Percentiles rank a stretch among this genome's conserved stretches.
Conservation (phyloP, 2,329 filamentous ascomycete genomes). For the Aaosphaeria pasadenensis region DNA sequence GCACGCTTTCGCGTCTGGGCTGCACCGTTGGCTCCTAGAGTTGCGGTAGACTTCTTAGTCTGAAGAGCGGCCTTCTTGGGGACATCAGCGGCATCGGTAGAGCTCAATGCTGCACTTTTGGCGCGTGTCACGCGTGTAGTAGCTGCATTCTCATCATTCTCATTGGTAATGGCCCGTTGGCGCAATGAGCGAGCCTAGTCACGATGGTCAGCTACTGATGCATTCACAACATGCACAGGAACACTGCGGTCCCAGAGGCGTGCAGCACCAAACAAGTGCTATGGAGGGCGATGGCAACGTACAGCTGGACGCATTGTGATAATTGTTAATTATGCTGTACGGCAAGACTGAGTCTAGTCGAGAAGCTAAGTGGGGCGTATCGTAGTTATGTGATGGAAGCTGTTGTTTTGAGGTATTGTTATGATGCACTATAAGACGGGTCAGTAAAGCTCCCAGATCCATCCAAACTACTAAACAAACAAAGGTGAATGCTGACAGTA, state of each 20-base stretch:
- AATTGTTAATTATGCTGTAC: slow-evolving; percentile 36
- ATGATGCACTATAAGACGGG: slow-evolving; percentile 31
- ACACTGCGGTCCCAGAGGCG: too few species aligned
- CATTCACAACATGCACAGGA: too few species aligned
- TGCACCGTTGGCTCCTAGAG: slow-evolving; percentile 37
- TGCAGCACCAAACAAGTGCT: background rate
- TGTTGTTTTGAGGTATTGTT: slow-evolving; percentile 31
- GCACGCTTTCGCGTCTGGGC: slow-evolving; percentile 66
- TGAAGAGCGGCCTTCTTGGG: slow-evolving; percentile 46
- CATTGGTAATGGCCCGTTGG: slow-evolving; percentile 76
- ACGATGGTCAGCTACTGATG: background rate
- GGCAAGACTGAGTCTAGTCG: slow-evolving; percentile 4
- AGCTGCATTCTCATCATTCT: slow-evolving; percentile 89
- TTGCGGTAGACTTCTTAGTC: slow-evolving; percentile 43
- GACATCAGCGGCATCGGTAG: slow-evolving; percentile 57
- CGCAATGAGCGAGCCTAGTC: slow-evolving; percentile 66
- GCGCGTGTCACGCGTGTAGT: slow-evolving; percentile 88
- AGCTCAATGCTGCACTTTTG: slow-evolving; percentile 71
- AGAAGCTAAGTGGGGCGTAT: too few species aligned
- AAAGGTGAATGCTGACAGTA: slow-evolving; percentile 19
- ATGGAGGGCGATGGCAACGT: slow-evolving; percentile 33
- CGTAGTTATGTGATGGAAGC: too few species aligned
- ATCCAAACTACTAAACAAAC: background rate
- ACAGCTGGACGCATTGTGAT: slow-evolving; percentile 56
- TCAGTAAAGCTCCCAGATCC: slow-evolving; percentile 19